These are phyloP conservation scores for Blumeria graminis DNA, from an alignment of 2,329 filamentous ascomycete species.

Conservation along the genomic window DNA sequence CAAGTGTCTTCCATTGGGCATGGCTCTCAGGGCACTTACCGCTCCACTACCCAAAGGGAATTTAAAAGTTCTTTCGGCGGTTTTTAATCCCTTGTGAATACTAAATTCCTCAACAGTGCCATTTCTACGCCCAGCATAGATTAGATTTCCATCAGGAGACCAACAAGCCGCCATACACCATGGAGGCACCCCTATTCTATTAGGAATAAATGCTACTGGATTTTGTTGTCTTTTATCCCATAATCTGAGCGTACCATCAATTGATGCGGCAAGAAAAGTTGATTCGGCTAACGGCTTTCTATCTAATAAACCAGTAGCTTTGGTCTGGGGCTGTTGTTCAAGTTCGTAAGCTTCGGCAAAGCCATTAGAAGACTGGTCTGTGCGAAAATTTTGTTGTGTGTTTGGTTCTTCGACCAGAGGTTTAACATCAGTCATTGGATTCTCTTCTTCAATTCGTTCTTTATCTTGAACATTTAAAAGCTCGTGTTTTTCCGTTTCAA, in stretches of 20 bases:
- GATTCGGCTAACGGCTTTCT: constrained; percentile 40
- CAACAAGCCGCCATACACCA: constrained; percentile 98
- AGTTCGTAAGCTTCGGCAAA: background rate
- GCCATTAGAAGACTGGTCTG: background rate
- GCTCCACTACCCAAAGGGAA: constrained; percentile 77
- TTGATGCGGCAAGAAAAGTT: constrained; percentile 70
- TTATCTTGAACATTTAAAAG: background rate
- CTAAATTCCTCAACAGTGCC: constrained; percentile 84
- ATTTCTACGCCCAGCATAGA: constrained; percentile 80
- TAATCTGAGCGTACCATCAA: constrained; percentile 70
- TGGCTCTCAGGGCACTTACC: constrained; percentile 67
- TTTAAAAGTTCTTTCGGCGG: constrained; percentile 55
- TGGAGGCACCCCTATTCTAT: constrained; percentile 53
- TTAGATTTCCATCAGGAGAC: constrained; percentile 84
- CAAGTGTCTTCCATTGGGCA: constrained; percentile 81
- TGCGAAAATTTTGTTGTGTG: background rate
- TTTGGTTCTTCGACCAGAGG: too few species aligned
- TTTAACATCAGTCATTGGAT: too few species aligned
- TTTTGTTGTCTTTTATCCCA: constrained; percentile 67
- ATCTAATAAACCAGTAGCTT: constrained; percentile 21
- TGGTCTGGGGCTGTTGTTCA: constrained; percentile 2
- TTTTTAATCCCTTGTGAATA: constrained; percentile 55
- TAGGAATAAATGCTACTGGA: constrained; percentile 57
- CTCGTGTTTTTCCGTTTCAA: constrained; percentile 8
- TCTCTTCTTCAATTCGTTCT: background rate